These are phyloP conservation scores for Suillus placidus DNA, from an alignment of 768 basidiomycete genomes.

Conservation along the genomic window DNA sequence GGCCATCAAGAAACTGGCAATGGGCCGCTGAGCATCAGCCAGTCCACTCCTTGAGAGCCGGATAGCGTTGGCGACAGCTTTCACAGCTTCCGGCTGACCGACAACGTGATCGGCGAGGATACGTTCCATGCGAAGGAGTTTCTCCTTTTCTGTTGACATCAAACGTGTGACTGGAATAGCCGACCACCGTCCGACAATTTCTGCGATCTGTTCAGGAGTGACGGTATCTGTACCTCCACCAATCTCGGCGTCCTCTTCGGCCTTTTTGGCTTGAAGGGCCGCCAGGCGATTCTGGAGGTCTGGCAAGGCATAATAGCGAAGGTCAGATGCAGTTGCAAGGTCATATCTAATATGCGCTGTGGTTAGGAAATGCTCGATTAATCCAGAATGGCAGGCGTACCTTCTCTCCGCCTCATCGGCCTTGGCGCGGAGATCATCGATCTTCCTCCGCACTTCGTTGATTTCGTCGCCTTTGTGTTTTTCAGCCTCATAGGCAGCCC, in stretches of 20 bases:
- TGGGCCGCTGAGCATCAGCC: constrained; percentile 82
- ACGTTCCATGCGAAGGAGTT: constrained; percentile 85
- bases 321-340: constrained; percentile 78
- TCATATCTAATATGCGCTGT: constrained; percentile 53
- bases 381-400: constrained; percentile 39
- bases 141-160: constrained; percentile 89
- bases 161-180: constrained; percentile 87
- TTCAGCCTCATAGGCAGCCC: constrained; percentile 85
- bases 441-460: constrained; percentile 70
- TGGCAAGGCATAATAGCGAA: constrained; percentile 91
- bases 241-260: constrained; percentile 60
- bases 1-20: constrained; percentile 91
- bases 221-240: constrained; percentile 67
- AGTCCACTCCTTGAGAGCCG: constrained; percentile 92
- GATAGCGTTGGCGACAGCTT: constrained; percentile 92
- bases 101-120: constrained; percentile 76
- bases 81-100: constrained; percentile 90
- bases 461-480: constrained; percentile 83
- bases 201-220: constrained; percentile 87
- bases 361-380: constrained; percentile 16
- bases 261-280: constrained; percentile 71
- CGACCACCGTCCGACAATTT: constrained; percentile 94
- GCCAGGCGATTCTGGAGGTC: constrained; percentile 78
- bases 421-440: constrained; percentile 91
- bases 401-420: constrained; percentile 90